Conservation (phyloP, 2,329 filamentous ascomycete genomes). For the Colletotrichum musicola region DNA sequence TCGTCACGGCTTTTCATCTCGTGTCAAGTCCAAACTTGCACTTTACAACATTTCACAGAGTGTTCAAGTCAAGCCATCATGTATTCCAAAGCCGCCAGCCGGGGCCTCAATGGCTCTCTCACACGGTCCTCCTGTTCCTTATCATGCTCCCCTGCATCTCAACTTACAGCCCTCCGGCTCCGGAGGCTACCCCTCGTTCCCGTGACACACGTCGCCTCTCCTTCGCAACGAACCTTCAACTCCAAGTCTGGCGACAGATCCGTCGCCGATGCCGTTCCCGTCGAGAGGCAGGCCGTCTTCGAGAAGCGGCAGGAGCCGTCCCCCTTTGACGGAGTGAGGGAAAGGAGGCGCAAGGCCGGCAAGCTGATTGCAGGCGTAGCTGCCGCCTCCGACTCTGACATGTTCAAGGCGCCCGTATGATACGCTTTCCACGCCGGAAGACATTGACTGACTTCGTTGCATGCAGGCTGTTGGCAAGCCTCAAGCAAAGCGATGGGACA, state of each 20-base stretch:
- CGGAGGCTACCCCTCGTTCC: conserved; percentile 18
- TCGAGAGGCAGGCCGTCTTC: conserved; percentile 34
- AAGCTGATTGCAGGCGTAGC: conserved; percentile 81
- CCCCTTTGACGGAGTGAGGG: conserved; percentile 72
- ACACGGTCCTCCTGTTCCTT: conserved; percentile 15
- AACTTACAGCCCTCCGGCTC: conserved; percentile 36
- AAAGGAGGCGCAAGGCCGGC: conserved; percentile 77
- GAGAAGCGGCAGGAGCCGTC: conserved; percentile 36
- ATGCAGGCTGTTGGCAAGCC: conserved; percentile 68
- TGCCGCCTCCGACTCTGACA: conserved; percentile 80
- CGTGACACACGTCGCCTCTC: neutral
- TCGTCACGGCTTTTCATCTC: neutral
- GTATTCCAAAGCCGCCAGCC: conserved; percentile 20
- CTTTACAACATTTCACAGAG: neutral
- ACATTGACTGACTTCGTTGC: conserved; percentile 37
- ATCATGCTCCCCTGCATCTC: conserved; percentile 22
- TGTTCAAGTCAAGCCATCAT: conserved; percentile 7
- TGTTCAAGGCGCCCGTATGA: conserved; percentile 82
- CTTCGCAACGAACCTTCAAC: conserved; percentile 23
- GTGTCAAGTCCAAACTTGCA: neutral
- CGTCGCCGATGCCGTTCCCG: conserved; percentile 38
- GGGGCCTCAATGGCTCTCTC: conserved; percentile 32
- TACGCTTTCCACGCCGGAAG: neutral
- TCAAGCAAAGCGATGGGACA: conserved; percentile 85
- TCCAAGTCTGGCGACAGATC: conserved; percentile 33